Percentiles rank a stretch among this genome's conserved stretches.
Conservation (phyloP, 345 rosid genomes). For the Boechera divaricarpa region DNA sequence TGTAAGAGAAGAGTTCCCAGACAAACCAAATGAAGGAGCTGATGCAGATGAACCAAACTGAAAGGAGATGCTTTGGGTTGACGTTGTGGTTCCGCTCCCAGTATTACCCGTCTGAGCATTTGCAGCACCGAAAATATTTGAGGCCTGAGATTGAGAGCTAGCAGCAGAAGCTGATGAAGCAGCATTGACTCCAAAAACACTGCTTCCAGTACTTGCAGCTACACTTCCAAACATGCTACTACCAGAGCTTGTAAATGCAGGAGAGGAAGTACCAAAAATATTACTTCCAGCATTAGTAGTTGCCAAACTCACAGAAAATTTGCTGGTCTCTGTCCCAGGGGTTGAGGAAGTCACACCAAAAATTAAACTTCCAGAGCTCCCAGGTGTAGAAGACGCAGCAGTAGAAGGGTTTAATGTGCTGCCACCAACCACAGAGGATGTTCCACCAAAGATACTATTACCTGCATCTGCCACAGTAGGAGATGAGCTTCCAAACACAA, state of each 20-base stretch:
- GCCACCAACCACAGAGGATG: constrained; percentile 36
- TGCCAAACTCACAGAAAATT: constrained; percentile 42
- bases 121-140: constrained; percentile 50
- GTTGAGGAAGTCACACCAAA: constrained; percentile 44
- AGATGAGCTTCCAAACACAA: constrained; percentile 41
- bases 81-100: constrained; percentile 52
- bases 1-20: constrained; percentile 52
- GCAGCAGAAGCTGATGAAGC: constrained; percentile 48
- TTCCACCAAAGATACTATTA: constrained; percentile 42
- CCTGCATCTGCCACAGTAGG: constrained; percentile 45
- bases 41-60: constrained; percentile 60
- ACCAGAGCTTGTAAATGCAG: constrained; percentile 47
- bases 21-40: constrained; percentile 55
- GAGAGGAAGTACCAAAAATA: constrained; percentile 47
- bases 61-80: constrained; percentile 58
- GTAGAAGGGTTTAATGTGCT: constrained; percentile 37
- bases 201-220: constrained; percentile 41
- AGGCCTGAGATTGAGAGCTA: constrained; percentile 53
- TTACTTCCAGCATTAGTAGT: constrained; percentile 43
- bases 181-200: constrained; percentile 58
- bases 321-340: constrained; percentile 38
- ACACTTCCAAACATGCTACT: constrained; percentile 44
- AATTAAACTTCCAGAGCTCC: constrained; percentile 45
- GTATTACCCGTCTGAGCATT: constrained; percentile 52
- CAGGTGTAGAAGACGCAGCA: constrained; percentile 44